Conservation (phyloP, 257 asterid species). For the Solanum acaule region DNA sequence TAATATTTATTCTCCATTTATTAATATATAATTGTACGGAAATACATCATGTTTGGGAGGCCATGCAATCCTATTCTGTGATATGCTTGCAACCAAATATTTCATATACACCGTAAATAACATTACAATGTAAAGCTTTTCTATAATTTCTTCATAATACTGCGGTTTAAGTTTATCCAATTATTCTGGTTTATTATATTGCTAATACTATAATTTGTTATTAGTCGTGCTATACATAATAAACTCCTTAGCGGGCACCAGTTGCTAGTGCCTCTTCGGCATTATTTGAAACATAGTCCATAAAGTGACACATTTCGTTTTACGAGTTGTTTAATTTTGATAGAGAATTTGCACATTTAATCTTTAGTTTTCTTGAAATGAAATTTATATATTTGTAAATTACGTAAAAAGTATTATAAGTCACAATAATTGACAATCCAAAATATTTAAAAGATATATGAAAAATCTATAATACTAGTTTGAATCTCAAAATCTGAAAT, state of each 20-base stretch:
- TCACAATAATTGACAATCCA: too few relatives aligned
- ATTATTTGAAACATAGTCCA: not conserved
- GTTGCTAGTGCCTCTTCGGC: not conserved
- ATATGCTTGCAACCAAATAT: not conserved
- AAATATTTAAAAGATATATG: too few relatives aligned
- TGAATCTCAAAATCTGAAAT: too few relatives aligned
- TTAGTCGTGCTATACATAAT: not conserved
- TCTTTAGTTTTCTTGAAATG: too few relatives aligned
- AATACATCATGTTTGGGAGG: not conserved
- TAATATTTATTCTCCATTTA: fast-evolving
- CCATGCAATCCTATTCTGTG: not conserved
- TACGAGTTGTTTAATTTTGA: too few relatives aligned
- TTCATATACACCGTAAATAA: not conserved
- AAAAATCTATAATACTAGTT: too few relatives aligned
- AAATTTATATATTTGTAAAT: too few relatives aligned
- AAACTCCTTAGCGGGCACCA: not conserved
- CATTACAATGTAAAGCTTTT: not conserved
- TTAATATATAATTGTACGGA: fast-evolving
- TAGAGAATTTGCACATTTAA: too few relatives aligned
- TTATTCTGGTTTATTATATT: not conserved
- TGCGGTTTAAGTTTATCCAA: not conserved
- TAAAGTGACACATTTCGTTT: too few relatives aligned
- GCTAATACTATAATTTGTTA: not conserved
- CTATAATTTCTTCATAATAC: not conserved
- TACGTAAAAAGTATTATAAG: too few relatives aligned